phyloP scores from a whole-genome alignment of 176 grass and related monocot genomes.

The Phyllostachys edulis region DNA sequence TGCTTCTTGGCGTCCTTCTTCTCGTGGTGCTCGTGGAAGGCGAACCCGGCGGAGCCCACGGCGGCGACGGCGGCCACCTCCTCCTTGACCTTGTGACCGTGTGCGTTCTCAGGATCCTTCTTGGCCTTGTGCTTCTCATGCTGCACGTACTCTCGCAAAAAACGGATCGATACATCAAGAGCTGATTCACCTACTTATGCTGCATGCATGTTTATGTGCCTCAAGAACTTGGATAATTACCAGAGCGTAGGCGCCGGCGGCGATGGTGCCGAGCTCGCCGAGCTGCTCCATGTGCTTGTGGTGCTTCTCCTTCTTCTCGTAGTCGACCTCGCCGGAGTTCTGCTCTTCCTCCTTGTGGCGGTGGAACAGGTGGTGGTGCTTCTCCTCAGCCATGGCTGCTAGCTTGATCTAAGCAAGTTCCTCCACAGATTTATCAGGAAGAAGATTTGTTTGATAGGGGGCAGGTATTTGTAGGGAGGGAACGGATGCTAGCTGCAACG shows the following conservation, averaged over 20 bases:
- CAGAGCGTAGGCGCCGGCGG: constrained; percentile 62
- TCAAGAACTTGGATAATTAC: constrained; percentile 1
- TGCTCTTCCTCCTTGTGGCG: constrained; percentile 44
- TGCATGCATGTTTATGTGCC: too few relatives aligned
- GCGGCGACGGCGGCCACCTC: constrained; percentile 57
- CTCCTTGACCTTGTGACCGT: constrained; percentile 57
- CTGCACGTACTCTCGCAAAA: neutral
- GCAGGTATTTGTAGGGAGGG: neutral
- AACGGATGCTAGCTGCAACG: neutral
- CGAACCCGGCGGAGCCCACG: constrained; percentile 57
- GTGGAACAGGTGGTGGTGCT: constrained; percentile 68
- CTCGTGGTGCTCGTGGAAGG: constrained; percentile 71
- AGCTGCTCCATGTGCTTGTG: constrained; percentile 76
- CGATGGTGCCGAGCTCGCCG: constrained; percentile 45
- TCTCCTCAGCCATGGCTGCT: constrained; percentile 52
- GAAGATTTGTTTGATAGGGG: neutral
- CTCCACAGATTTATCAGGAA: neutral
- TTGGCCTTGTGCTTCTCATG: constrained; percentile 82
- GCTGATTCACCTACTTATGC: too few relatives aligned
- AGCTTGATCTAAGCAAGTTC: neutral
- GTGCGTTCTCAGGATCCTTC: constrained; percentile 63
- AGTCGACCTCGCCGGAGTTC: constrained; percentile 29
- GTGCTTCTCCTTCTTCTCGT: constrained; percentile 67
- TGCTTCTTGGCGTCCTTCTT: constrained; percentile 81
- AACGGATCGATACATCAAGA: too few relatives aligned